These are phyloP conservation scores for Argentina anserina DNA, from an alignment of 306 rosid genomes.

Conservation along the genomic window DNA sequence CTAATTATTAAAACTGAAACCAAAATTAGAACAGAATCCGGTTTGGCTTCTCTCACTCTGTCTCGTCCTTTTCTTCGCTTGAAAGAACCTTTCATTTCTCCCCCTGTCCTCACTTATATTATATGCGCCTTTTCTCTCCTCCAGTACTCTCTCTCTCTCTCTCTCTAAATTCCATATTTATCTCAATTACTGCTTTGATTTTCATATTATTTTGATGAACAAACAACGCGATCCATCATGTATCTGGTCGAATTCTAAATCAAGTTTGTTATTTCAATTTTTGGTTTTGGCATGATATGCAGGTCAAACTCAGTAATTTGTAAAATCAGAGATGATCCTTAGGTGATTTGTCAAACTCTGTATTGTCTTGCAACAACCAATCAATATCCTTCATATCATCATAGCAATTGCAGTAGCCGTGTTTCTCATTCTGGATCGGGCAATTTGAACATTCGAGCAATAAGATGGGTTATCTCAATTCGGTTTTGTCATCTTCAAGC, in stretches of 20 bases:
- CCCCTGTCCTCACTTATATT: constrained; percentile 6
- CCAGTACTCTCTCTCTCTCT: constrained; percentile 35
- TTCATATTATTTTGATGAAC: background rate
- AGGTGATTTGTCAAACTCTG: constrained; percentile 33
- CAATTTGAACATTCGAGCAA: constrained; percentile 42
- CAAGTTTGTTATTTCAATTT: background rate
- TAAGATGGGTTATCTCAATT: constrained; percentile 84
- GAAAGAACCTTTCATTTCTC: constrained; percentile 7
- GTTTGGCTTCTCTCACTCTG: constrained; percentile 26
- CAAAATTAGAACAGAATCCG: constrained; percentile 29
- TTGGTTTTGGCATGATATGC: constrained; percentile 31
- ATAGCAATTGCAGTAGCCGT: constrained; percentile 21
- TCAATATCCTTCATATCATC: constrained; percentile 23
- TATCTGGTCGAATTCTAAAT: background rate
- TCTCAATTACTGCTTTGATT: background rate
- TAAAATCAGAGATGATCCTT: constrained; percentile 30
- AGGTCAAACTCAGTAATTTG: constrained; percentile 36
- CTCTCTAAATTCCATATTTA: constrained; percentile 12
- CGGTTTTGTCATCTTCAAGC: constrained; percentile 63
- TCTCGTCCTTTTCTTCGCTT: constrained; percentile 40
- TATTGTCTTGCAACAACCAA: constrained; percentile 31
- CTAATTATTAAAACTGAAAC: constrained; percentile 25
- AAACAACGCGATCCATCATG: constrained; percentile 25
- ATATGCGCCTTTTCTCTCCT: constrained; percentile 15
- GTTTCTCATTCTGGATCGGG: constrained; percentile 35